Evolutionary conservation across 306 rosid genomes (phyloP), one percentile per base, ranked within the genome.

Genomic region (Inga laurina): DNA sequence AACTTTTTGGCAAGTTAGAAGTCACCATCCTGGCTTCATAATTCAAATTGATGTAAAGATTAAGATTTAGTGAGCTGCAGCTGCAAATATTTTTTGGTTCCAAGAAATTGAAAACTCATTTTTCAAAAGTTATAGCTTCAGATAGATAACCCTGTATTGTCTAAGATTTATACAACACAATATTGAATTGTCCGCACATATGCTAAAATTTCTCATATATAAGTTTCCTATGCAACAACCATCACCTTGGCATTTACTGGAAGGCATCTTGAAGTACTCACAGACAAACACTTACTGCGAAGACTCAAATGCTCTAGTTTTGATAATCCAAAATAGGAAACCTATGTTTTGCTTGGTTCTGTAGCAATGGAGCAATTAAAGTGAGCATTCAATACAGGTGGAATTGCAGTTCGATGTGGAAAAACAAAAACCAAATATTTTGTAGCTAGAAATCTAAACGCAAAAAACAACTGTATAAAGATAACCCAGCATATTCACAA

Each of bases 401-500:
- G 69, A 76, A 78, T 57, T 45, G 68, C 44, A 27, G 57, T 52
- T 21, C 65, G 74, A 79, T 48, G 24, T 15, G 10, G 46, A 18
- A 67, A 67, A 35, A 7, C 8, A 24, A 18, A 67, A 67, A 67
- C 13, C n/a, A 46, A 45, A 43, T 74, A 39, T 77, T 45, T 52
- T 15, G 74, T 68, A 43, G 34, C 62, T 48, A 64, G 37, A 72
- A 76, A 37, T 80, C 83, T 41, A 82, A 78, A 77, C 82, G 49
- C 57, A 67, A 1, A 1, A 72, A 65, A 46, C 39, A 35, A 68
- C 19, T n/a, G 68, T 43, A 67, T n/a, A 44, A 59, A 71, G 12
- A 43, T 45, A n/a, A 22, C 24, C 22, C 37, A 35, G 43, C 68
- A 80, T 65, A 65, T 72, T 32, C 75, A 54, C 24, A 86, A 30